phyloP scores from a whole-genome alignment of 306 rosid species.

The Geum urbanum region DNA sequence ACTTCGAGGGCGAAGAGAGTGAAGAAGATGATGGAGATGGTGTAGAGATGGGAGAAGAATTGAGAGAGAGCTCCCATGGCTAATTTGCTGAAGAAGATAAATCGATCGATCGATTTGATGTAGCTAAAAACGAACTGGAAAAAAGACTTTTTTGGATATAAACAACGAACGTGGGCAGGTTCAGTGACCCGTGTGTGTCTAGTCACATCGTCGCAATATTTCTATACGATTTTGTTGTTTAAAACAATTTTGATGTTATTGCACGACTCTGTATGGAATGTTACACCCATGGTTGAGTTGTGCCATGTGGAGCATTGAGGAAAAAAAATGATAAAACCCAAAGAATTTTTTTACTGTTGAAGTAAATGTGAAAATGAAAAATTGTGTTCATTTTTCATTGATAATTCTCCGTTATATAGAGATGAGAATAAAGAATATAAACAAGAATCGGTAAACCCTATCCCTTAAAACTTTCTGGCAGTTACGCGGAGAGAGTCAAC shows the following conservation, averaged over 20 bases:
- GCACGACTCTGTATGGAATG: not conserved
- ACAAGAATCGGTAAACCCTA: too few relatives aligned
- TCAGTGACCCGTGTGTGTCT: not conserved
- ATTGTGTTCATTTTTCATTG: too few relatives aligned
- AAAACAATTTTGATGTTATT: not conserved
- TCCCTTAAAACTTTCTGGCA: too few relatives aligned
- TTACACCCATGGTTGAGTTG: not conserved
- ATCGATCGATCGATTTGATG: not conserved
- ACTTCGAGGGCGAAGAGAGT: constrained; percentile 54
- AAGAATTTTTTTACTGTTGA: too few relatives aligned
- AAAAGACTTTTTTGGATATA: constrained; percentile 1
- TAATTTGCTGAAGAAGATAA: not conserved
- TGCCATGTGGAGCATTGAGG: not conserved
- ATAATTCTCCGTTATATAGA: too few relatives aligned
- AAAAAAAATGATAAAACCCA: too few relatives aligned
- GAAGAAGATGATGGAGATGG: constrained; percentile 48
- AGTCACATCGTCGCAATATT: not conserved
- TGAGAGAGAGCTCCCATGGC: constrained; percentile 60
- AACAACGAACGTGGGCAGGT: constrained; percentile 6
- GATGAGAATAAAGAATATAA: too few relatives aligned
- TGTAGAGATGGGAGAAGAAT: constrained; percentile 50
- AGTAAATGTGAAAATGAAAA: too few relatives aligned
- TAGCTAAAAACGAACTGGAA: not conserved
- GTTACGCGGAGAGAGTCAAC: too few relatives aligned
- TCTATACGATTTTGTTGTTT: not conserved